These are phyloP conservation scores for Pseudocohnilembus persalinus DNA, from an alignment of 169 alveolate species.

Conservation along the genomic window DNA sequence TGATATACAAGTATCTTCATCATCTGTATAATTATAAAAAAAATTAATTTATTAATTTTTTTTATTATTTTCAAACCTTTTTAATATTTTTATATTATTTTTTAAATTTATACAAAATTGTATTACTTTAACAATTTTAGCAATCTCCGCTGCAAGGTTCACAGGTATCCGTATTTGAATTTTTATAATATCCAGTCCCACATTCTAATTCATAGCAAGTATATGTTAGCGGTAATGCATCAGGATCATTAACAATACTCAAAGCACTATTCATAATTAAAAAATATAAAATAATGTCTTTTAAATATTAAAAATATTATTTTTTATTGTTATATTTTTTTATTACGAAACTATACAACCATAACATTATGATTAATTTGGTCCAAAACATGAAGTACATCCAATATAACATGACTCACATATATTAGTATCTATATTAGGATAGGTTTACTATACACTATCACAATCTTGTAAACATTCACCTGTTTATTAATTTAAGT, in stretches of 20 bases:
- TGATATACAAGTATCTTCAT: neutral
- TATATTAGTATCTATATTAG: neutral
- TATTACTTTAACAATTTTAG: too few relatives aligned
- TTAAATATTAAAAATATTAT: too few relatives aligned
- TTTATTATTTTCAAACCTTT: too few relatives aligned
- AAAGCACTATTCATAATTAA: neutral
- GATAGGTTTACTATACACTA: neutral
- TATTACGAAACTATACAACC: neutral
- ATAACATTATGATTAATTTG: neutral
- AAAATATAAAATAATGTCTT: neutral
- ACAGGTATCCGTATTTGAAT: neutral
- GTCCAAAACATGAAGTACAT: neutral
- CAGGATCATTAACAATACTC: neutral
- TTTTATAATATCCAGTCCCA: neutral
- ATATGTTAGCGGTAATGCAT: neutral
- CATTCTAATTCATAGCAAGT: neutral
- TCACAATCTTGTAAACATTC: neutral
- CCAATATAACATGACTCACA: neutral
- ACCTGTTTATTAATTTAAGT: neutral
- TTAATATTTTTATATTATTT: too few relatives aligned
- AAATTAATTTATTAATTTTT: too few relatives aligned
- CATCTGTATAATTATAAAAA: neutral
- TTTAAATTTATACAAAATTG: neutral
- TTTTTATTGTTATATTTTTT: too few relatives aligned
- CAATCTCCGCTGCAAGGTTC: neutral